phyloP scores from a whole-genome alignment of 2,329 filamentous ascomycete species.

The Exophiala bonariae region DNA sequence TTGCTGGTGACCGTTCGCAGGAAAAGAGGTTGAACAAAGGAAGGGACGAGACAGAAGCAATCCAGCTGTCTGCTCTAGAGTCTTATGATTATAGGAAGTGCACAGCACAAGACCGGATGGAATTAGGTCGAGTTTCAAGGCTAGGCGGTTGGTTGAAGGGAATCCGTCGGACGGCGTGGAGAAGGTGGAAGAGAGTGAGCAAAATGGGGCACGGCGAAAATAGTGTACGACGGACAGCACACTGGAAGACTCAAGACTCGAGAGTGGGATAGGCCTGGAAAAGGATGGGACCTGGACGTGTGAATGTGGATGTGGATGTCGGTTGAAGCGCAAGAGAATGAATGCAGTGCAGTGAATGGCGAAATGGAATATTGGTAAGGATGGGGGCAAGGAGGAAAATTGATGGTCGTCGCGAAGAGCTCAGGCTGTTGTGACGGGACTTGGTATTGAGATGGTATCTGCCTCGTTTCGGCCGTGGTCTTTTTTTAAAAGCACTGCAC shows the following conservation, averaged over 20 bases:
- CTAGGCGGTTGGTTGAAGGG: not conserved
- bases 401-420: no score
- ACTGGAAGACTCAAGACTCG: not conserved
- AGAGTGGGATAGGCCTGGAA: not conserved
- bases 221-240: not conserved
- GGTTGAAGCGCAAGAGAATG: no score
- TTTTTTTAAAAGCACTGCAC: no score
- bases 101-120: slow-evolving; percentile 15
- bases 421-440: no score
- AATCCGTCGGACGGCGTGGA: not conserved
- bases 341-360: no score
- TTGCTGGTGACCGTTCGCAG: slow-evolving; percentile 11
- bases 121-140: no score
- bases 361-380: no score
- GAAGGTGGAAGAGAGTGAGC: not conserved
- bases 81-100: slow-evolving; percentile 6
- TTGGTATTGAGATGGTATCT: no score
- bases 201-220: no score
- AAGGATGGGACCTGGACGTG: not conserved
- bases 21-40: slow-evolving; percentile 17
- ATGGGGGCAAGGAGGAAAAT: no score
- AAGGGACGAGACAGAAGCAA: slow-evolving; percentile 24
- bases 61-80: slow-evolving; percentile 19
- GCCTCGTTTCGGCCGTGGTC: no score
- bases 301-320: no score